Base-by-base conservation (phyloP, 2,329 filamentous ascomycete species). In the Trichophyton equinum region DNA sequence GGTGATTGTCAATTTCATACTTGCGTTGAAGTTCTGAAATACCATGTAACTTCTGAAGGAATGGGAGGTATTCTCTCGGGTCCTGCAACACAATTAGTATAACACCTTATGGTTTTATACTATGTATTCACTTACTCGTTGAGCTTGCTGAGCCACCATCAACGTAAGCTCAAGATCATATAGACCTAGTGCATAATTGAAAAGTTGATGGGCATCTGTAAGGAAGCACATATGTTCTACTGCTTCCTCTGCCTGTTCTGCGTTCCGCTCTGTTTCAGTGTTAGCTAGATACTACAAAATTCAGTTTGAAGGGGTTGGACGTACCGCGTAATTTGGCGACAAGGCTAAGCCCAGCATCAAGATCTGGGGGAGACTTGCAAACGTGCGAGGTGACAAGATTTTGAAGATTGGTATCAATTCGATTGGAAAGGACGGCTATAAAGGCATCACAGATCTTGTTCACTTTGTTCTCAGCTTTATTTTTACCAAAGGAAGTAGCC, bases 171-270 rank as follows among this genome's bases (percentile, higher is more conserved):
- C 90, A 2, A 99, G 82, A 68, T 97, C 86, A 71, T 99, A 99
- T 1, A 97, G 79, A 0, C 91, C 91, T 1, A 99, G 79, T 0
- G 94, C 89, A 63, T 91, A 86, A 64, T 96, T 89, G 68, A 96
- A 99, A 0, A 99, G 82, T 44, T 85, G 85, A 72, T 96, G 95
- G 53, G 95, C 87, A 73, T 99, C 94, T 0, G 91, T 89, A 47
- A 99, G 81, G 79, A 99, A 99, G 78, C 91, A 97, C 63, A 99
- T 96, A 69, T 99, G 94, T 71, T 96, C 91, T 22, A 96, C 87
- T 0, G 92, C 92, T 72, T 86, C 87, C 66, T 97, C 92, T 0
- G 90, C 89, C 65, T 91, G 80, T 59, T 85, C 81, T 47, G 84
- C 78, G 57, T 87, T 83, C 65, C 86, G 81, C 60, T 82, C 80